A percentile compares a stretch with the other conserved stretches of the same genome.
Conservation (phyloP, 2,329 filamentous ascomycete genomes). For the Capronia epimyces region DNA sequence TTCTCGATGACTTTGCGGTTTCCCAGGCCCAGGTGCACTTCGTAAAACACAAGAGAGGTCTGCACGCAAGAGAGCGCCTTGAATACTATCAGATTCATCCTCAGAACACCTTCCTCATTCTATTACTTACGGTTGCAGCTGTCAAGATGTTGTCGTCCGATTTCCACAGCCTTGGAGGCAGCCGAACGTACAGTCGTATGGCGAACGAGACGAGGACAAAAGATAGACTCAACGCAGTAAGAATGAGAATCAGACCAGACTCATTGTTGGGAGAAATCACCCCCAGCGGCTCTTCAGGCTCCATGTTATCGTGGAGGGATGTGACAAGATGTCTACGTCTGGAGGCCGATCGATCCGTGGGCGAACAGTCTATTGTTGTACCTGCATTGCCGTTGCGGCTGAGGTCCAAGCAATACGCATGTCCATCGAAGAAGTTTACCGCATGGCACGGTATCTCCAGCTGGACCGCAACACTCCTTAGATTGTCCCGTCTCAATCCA, state of each 20-base stretch:
- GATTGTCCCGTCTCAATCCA: not conserved
- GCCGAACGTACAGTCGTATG: slow-evolving; percentile 39
- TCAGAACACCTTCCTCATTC: not conserved
- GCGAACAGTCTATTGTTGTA: not conserved
- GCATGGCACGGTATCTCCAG: not conserved
- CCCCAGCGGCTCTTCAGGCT: slow-evolving; percentile 31
- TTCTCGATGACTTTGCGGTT: slow-evolving; percentile 31
- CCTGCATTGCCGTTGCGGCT: not conserved
- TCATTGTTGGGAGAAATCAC: slow-evolving; percentile 37
- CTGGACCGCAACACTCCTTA: not conserved
- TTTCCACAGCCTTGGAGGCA: slow-evolving; percentile 31
- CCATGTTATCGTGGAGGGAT: not conserved
- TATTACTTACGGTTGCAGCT: slow-evolving; percentile 31
- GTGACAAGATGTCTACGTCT: not conserved
- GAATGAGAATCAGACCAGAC: slow-evolving; percentile 39
- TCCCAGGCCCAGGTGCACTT: slow-evolving; percentile 40
- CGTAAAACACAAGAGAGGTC: slow-evolving; percentile 36
- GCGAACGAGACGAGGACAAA: slow-evolving; percentile 38
- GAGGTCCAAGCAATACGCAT: not conserved
- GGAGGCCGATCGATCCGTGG: not conserved
- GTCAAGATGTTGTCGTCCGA: slow-evolving; percentile 36
- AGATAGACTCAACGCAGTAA: slow-evolving; percentile 37
- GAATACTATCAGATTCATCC: slow-evolving; percentile 7
- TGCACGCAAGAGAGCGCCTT: slow-evolving; percentile 37
- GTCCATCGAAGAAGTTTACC: not conserved